Conservation (phyloP, 345 rosid species). For the Pseudoturritis turrita region DNA sequence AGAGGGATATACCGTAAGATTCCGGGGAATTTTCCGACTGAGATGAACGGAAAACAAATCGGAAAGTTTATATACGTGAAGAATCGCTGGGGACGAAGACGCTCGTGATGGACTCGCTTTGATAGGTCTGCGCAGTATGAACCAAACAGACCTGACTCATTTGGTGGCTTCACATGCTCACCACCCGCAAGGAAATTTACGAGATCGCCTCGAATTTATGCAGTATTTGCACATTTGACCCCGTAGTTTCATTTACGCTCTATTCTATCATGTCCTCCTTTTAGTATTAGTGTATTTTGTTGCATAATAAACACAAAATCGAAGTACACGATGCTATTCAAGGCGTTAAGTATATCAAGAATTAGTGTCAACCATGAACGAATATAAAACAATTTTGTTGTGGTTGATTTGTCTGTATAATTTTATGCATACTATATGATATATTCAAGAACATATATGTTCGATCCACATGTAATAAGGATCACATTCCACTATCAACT, state of each 20-base stretch:
- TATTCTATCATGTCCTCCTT: neutral
- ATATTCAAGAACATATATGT: too few species aligned
- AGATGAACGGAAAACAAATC: neutral
- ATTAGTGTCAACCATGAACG: too few species aligned
- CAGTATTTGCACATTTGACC: neutral
- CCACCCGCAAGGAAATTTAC: neutral
- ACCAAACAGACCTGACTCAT: constrained; percentile 9
- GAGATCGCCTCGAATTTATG: neutral
- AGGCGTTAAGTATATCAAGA: too few species aligned
- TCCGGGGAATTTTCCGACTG: neutral
- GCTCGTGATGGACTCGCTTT: neutral
- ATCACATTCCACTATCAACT: too few species aligned
- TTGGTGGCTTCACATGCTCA: constrained; percentile 18
- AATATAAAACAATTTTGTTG: too few species aligned
- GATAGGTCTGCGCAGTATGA: neutral
- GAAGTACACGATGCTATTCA: too few species aligned
- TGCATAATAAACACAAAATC: too few species aligned
- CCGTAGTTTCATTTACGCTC: neutral
- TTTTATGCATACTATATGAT: too few species aligned
- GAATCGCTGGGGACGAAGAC: constrained; percentile 12
- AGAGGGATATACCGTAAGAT: neutral
- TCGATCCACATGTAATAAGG: too few species aligned
- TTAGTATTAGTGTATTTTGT: too few species aligned
- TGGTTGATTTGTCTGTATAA: too few species aligned
- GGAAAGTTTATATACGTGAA: neutral